Evolutionary conservation across 148 eudicot genomes (phyloP).

Genomic region (Bassia scoparia): DNA sequence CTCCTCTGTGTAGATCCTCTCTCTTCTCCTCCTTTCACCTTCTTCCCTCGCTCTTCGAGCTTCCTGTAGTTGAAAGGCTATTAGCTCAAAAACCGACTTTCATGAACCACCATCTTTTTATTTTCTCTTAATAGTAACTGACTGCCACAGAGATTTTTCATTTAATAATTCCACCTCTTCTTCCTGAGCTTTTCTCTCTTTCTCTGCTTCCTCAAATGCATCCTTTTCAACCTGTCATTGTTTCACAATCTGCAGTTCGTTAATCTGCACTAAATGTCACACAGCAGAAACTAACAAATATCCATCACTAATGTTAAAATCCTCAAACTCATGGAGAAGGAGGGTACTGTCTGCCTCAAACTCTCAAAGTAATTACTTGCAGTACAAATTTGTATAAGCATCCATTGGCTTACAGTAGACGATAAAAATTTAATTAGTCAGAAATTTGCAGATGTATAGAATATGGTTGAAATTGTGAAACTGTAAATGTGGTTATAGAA

Average conservation of each 20-base stretch:
- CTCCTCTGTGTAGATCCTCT: constrained; percentile 32
- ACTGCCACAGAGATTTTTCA: too few relatives aligned
- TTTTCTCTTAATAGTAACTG: too few relatives aligned
- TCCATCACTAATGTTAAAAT: neutral
- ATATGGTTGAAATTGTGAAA: too few relatives aligned
- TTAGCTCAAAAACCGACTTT: neutral
- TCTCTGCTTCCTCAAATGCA: constrained; percentile 91
- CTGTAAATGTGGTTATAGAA: too few relatives aligned
- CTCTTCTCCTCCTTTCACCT: constrained; percentile 48
- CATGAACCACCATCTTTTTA: too few relatives aligned
- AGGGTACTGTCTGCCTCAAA: too few relatives aligned
- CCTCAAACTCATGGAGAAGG: neutral
- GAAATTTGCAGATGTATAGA: too few relatives aligned
- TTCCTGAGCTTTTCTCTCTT: constrained; percentile 68
- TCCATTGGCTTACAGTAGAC: too few relatives aligned
- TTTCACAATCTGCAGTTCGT: constrained; percentile 5
- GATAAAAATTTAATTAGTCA: too few relatives aligned
- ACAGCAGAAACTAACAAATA: neutral
- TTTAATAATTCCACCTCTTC: constrained; percentile 57
- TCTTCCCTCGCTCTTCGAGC: constrained; percentile 47
- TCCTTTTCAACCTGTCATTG: constrained; percentile 69
- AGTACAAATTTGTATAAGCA: too few relatives aligned
- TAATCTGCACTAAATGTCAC: neutral
- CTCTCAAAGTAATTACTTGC: too few relatives aligned
- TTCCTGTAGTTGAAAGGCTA: constrained; percentile 31